Evolutionary conservation across 2,329 filamentous ascomycete genomes (phyloP).

Genomic region (Scytalidium lignicola): DNA sequence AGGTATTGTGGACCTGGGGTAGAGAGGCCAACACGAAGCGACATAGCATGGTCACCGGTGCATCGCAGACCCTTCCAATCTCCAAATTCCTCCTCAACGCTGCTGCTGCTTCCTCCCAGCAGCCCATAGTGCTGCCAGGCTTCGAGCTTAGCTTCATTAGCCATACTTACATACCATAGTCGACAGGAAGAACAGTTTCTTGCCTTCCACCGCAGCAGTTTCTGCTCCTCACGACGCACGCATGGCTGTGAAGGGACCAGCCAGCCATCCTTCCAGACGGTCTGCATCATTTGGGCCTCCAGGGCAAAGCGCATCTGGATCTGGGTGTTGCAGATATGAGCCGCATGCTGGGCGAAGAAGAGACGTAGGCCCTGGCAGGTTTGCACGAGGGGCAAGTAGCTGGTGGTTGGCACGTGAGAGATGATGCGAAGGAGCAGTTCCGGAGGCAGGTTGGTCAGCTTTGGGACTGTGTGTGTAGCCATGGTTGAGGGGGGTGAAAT

Average conservation of each 20-base stretch:
- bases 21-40: constrained; percentile 3
- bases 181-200: not conserved
- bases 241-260: constrained; percentile 15
- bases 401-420: constrained; percentile 11
- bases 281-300: constrained; percentile 9
- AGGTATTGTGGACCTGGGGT: constrained; percentile 15
- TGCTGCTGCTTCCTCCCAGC: not conserved
- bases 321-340: constrained; percentile 16
- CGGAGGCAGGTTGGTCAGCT: constrained; percentile 1
- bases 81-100: not conserved
- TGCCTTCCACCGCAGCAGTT: not conserved
- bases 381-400: constrained; percentile 12
- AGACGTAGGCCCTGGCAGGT: constrained; percentile 10
- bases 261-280: constrained; percentile 9
- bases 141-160: not conserved
- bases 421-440: constrained; percentile 12
- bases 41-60: not conserved
- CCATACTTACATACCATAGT: not conserved
- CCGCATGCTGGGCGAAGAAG: constrained; percentile 13
- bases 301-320: constrained; percentile 8
- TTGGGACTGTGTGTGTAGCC: not conserved
- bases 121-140: not conserved
- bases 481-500: not conserved
- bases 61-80: not conserved
- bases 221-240: not conserved